Evolutionary conservation across 2,329 filamentous ascomycete genomes (phyloP).

Genomic region (Aureobasidium uvarum): DNA sequence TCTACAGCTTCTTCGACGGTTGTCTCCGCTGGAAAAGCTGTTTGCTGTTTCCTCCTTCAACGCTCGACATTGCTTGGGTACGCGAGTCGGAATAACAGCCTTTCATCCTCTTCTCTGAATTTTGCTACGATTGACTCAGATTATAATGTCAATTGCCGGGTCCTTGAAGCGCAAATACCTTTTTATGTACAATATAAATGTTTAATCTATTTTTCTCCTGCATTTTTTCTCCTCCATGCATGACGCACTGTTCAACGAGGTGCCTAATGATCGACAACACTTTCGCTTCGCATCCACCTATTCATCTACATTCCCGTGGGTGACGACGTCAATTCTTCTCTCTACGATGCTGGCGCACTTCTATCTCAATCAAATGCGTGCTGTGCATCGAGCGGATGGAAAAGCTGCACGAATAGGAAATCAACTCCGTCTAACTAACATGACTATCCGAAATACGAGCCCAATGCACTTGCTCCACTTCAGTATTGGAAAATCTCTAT

Average conservation of each 20-base stretch:
- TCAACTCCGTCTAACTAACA: background rate
- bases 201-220: constrained; percentile 10
- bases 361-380: background rate
- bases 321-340: background rate
- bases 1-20: background rate
- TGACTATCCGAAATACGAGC: background rate
- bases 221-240: background rate
- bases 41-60: background rate
- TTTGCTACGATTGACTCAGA: background rate
- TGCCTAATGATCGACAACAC: background rate
- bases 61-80: background rate
- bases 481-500: background rate
- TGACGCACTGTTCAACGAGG: constrained; percentile 16
- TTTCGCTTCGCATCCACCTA: background rate
- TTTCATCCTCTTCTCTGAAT: background rate
- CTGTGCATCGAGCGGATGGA: background rate
- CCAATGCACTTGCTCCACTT: background rate
- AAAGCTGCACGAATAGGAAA: constrained; percentile 11
- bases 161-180: background rate
- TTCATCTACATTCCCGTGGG: background rate
- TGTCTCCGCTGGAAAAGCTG: background rate
- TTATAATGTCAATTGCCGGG: background rate
- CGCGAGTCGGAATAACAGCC: background rate
- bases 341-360: background rate
- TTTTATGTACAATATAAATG: background rate